phyloP scores from a whole-genome alignment of 192 early-diverging fungal genomes.

The Lobulomyces angularis region DNA sequence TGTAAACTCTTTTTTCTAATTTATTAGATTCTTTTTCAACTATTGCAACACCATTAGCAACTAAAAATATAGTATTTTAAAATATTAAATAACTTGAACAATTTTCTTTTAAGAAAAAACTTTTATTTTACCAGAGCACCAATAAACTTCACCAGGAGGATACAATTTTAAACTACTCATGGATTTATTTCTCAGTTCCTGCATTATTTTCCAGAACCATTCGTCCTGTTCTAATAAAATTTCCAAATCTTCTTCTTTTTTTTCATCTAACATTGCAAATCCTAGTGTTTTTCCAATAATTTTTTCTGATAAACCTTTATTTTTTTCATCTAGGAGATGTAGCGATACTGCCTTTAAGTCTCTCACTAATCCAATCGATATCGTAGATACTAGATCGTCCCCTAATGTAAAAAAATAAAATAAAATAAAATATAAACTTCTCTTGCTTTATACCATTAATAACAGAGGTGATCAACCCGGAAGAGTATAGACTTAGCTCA shows the following conservation, averaged over 20 bases:
- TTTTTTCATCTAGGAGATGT: conserved; percentile 16
- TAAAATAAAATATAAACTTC: no score
- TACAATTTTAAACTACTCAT: conserved; percentile 75
- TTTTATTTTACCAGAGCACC: not conserved
- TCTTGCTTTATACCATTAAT: no score
- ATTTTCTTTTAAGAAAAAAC: not conserved
- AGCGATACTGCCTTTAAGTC: conserved; percentile 66
- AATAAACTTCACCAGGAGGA: conserved; percentile 62
- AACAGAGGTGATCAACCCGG: conserved; percentile 65
- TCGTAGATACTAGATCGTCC: conserved; percentile 66
- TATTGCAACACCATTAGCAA: not conserved
- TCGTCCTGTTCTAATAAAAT: conserved; percentile 47
- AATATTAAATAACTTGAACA: not conserved
- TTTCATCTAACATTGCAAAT: conserved; percentile 4
- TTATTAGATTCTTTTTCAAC: not conserved
- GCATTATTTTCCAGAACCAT: conserved; percentile 72
- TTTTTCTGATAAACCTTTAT: conserved; percentile 28
- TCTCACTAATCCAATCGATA: conserved; percentile 61
- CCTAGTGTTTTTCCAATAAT: conserved; percentile 30
- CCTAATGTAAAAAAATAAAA: no score
- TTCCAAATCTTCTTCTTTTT: conserved; percentile 1
- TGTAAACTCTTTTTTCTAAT: conserved; percentile 2
- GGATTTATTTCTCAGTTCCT: conserved; percentile 62
- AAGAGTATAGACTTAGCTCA: conserved; percentile 53
- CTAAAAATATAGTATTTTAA: not conserved